phyloP scores from a whole-genome alignment of 1,284 basidiomycete species.

The Sphagnurus paluster region DNA sequence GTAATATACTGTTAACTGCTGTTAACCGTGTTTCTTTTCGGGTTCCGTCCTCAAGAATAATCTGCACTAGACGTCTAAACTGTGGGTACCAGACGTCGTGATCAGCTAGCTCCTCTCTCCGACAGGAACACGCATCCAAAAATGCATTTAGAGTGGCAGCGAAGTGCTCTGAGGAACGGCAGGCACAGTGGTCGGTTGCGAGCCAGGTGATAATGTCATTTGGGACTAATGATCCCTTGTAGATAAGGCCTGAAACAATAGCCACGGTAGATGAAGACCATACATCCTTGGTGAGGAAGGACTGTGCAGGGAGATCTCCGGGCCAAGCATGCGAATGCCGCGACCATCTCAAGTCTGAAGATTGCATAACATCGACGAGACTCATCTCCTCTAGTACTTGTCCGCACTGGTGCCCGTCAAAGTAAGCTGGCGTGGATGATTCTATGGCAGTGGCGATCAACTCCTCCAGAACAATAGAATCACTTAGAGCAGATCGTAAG shows the following conservation, averaged over 20 bases:
- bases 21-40: slow-evolving; percentile 20
- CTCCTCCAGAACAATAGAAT: slow-evolving; percentile 41
- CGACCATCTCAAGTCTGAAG: slow-evolving; percentile 26
- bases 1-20: slow-evolving; percentile 23
- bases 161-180: slow-evolving; percentile 27
- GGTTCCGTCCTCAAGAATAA: slow-evolving; percentile 18
- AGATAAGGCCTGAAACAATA: slow-evolving; percentile 45
- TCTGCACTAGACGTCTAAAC: slow-evolving; percentile 21
- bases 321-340: slow-evolving; percentile 24
- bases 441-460: slow-evolving; percentile 45
- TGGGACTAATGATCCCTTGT: slow-evolving; percentile 27
- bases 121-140: slow-evolving; percentile 30
- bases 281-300: slow-evolving; percentile 34
- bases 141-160: slow-evolving; percentile 41
- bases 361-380: slow-evolving; percentile 23
- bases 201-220: slow-evolving; percentile 29
- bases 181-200: slow-evolving; percentile 19
- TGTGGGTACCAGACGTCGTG: slow-evolving; percentile 24
- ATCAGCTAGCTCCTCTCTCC: slow-evolving; percentile 11
- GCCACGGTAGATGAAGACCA: slow-evolving; percentile 43
- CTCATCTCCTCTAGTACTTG: slow-evolving; percentile 13
- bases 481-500: slow-evolving; percentile 34
- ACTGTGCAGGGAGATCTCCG: slow-evolving; percentile 25
- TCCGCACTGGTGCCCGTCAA: slow-evolving; percentile 34
- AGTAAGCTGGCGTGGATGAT: slow-evolving; percentile 42